Percentiles rank a stretch among this genome's conserved stretches.
phyloP scores from a whole-genome alignment of 495 filamentous ascomycete genomes.

The Penicillium mononematosum region DNA sequence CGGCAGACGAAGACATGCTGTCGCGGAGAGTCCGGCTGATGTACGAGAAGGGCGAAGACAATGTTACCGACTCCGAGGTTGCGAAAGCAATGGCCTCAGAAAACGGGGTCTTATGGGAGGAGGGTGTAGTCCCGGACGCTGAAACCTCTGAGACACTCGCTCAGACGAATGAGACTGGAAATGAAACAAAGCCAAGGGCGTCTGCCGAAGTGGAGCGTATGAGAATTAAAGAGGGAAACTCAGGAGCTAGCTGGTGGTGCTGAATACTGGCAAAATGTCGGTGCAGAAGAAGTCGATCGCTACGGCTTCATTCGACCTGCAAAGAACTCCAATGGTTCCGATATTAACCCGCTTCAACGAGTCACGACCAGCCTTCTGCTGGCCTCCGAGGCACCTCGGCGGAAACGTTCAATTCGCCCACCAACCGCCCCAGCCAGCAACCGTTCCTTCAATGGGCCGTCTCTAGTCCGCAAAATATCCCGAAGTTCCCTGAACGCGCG shows the following conservation, averaged over 20 bases:
- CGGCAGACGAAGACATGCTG: conserved; percentile 79
- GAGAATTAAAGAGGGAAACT: conserved; percentile 49
- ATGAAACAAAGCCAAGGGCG: conserved; percentile 24
- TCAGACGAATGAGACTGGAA: conserved; percentile 15
- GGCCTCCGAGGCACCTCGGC: conserved; percentile 62
- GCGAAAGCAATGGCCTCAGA: conserved; percentile 47
- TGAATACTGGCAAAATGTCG: conserved; percentile 92
- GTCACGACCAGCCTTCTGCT: conserved; percentile 65
- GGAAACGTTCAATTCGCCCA: conserved; percentile 53
- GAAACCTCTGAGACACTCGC: conserved; percentile 40
- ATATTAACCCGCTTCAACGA: conserved; percentile 57
- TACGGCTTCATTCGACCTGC: conserved; percentile 86
- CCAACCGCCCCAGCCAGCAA: conserved; percentile 43
- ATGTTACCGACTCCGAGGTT: conserved; percentile 50
- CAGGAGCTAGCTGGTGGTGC: conserved; percentile 76
- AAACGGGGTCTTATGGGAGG: conserved; percentile 59
- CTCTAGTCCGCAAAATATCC: conserved; percentile 48
- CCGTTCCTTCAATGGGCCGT: conserved; percentile 53
- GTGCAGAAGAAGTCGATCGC: conserved; percentile 82
- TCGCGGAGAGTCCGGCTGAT: conserved; percentile 87
- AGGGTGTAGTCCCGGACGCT: conserved; percentile 48
- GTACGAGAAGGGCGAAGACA: conserved; percentile 74
- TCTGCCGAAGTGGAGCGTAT: conserved; percentile 29
- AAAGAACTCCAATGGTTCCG: conserved; percentile 38
- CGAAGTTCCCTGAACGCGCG: conserved; percentile 31